Base-by-base conservation (phyloP, 1,284 basidiomycete species). In the Austroboletus niveus region DNA sequence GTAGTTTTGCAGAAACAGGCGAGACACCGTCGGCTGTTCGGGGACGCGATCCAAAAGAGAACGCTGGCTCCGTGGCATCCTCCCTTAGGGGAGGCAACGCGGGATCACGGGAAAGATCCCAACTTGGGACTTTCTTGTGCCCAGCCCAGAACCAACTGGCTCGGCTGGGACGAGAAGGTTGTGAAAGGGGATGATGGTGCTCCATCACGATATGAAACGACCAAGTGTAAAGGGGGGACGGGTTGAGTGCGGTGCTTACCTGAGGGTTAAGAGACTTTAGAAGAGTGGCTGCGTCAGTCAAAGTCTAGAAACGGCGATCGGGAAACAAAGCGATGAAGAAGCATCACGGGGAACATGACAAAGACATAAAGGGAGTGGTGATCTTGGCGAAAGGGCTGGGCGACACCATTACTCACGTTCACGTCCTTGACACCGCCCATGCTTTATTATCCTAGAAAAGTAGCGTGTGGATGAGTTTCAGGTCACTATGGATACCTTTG, bases 241-340 rank as follows among this genome's bases (percentile, higher is more conserved):
- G 53, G 49, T 55, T 49, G 54, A 60, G 56, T 42, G 48, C 30
- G 47, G 42, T 49, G 59, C 63, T 69, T 64, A 66, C 64, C 68
- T 69, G 68, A 58, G 51, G 44, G 29, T 53, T 54, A 55, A 58
- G 57, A 57, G 54, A 60, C 53, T 55, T 62, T 47, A 48, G 48
- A 27, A 38, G 41, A n/a, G 64, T 68, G 68, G 68, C 64, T 63
- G 60, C 48, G 61, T 66, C 63, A 52, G 59, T 58, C 50, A 56
- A 60, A 44, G 42, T 53, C 68, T 70, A 42, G 54, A 69, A 69
- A 56, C 35, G 55, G 60, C 39, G 55, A 56, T 24, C 5, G 22
- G 22, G 22, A 24, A 47, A 53, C 45, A 15, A 31, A 45, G 27
- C 51, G 51, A 49, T 46, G 47, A 51, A 30, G 40, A 55, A 54